phyloP scores from a whole-genome alignment of 176 grass and related monocot genomes.

The Typha latifolia region DNA sequence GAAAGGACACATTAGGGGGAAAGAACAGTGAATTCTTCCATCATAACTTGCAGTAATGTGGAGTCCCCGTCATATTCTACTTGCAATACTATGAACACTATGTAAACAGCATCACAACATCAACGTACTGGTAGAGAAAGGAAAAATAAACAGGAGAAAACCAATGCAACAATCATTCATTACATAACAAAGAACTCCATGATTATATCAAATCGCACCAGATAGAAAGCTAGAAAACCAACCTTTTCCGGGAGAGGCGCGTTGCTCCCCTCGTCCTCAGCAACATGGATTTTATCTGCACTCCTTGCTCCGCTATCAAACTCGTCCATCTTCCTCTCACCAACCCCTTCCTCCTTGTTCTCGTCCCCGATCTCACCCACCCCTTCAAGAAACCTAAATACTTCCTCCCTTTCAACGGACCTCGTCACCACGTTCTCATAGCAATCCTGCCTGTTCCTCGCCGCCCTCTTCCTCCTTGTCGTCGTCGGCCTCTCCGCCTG shows the following conservation, averaged over 20 bases:
- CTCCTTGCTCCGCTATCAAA: slow-evolving; percentile 44
- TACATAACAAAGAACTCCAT: too few relatives aligned
- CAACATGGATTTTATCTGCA: slow-evolving; percentile 27
- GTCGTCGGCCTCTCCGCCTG: background rate
- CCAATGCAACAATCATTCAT: too few relatives aligned
- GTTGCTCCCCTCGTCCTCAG: slow-evolving; percentile 52
- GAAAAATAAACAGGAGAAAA: too few relatives aligned
- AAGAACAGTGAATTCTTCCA: too few relatives aligned
- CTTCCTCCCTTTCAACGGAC: background rate
- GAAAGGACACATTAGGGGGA: too few relatives aligned
- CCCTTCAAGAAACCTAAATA: background rate
- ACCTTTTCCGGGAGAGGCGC: slow-evolving; percentile 76
- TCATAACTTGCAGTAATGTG: too few relatives aligned
- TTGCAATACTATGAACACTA: too few relatives aligned
- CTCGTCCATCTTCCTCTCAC: slow-evolving; percentile 49
- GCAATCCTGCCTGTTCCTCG: background rate
- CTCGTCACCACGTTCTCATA: slow-evolving; percentile 8
- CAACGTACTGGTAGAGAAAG: too few relatives aligned
- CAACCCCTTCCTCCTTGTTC: slow-evolving; percentile 7
- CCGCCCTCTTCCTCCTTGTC: background rate
- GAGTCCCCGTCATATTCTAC: too few relatives aligned
- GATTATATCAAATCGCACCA: background rate
- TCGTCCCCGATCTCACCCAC: background rate
- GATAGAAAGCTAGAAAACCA: background rate
- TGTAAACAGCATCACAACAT: too few relatives aligned